These are phyloP conservation scores for Aspergillus sp. DNA, from an alignment of 2,329 filamentous ascomycete species.

Conservation along the genomic window DNA sequence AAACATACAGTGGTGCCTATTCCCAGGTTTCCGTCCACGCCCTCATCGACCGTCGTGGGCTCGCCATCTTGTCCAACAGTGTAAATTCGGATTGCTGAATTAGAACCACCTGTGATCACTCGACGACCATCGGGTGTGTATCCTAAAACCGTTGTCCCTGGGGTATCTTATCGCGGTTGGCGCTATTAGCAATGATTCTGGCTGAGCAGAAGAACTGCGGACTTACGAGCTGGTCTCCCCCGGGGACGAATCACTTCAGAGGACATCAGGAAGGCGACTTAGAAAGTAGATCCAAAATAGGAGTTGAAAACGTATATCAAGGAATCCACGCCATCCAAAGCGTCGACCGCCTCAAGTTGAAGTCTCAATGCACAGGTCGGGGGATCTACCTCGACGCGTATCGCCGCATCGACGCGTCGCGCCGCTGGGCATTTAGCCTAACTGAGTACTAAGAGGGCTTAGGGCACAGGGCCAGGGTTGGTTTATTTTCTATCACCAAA, in stretches of 20 bases:
- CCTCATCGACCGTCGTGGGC: conserved; percentile 85
- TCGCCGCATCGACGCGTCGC: conserved; percentile 7
- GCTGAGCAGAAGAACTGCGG: background rate
- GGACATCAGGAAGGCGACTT: conserved; percentile 22
- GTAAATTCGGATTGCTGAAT: conserved; percentile 90
- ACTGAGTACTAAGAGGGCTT: conserved; percentile 19
- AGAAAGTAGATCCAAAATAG: background rate
- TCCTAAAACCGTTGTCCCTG: conserved; percentile 76
- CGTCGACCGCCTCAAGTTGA: background rate
- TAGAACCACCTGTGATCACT: conserved; percentile 84
- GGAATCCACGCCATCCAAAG: background rate
- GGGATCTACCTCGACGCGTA: conserved; percentile 10
- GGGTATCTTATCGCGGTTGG: conserved; percentile 54
- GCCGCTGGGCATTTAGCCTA: conserved; percentile 15
- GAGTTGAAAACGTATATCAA: background rate
- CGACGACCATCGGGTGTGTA: conserved; percentile 86
- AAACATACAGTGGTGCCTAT: conserved; percentile 60
- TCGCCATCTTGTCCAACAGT: conserved; percentile 87
- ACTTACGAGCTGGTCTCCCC: conserved; percentile 44
- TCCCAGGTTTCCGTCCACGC: conserved; percentile 75
- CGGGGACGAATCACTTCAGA: conserved; percentile 31
- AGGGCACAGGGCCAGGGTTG: conserved; percentile 27
- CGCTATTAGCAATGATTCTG: background rate
- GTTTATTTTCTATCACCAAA: background rate
- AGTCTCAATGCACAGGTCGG: conserved; percentile 3